Evolutionary conservation across 306 rosid genomes (phyloP), one percentile per base, ranked within the genome.

Genomic region (Malus sylvestris): DNA sequence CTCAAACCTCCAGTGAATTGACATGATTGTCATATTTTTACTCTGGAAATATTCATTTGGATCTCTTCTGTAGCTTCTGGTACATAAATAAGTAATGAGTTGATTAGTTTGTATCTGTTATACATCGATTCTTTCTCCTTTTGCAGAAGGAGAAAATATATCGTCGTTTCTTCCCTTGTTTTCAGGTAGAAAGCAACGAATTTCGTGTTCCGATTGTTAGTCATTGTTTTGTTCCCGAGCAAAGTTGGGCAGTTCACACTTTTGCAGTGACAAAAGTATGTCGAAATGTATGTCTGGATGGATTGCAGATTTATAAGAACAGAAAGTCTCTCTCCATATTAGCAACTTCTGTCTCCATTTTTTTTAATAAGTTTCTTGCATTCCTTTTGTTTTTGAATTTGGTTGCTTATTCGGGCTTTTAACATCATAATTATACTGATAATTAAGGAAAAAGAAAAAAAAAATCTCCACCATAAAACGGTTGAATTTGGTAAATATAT

Each of bases 1-100:
- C 96, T 14, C 90, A 89, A 58, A 75, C 87, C 15, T 85, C 80
- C 84, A 83, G 88, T 20, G 85, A 76, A 23, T 82, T 90, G 67
- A 87, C 95, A 67, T 93, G 71, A 76, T 71, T 42, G 19, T 42
- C 32, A n/a, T 15, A 8, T 44, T 33, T 14, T 38, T 25, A 55
- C 53, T 14, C 42, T 3, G 35, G 63, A 66, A 32, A 35, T 66
- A 10, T 5, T 19, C 25, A 20, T 66, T 35, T 66, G 27, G 0
- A 20, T 66, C 20, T 66, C 5, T 66, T 18, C 42, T 35, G 49
- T 66, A 32, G 14, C 6, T 64, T 22, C 70, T 35, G 70, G 32
- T 62, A 32, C 5, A 18, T 32, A 30, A 3, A 32, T 32, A 30
- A 64, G 42, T 18, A 15, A 32, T 33, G 68, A 4, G 20, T 15